These are phyloP conservation scores for Coemansia sp. DNA, from an alignment of 192 early-diverging fungal genomes.

Conservation along the genomic window DNA sequence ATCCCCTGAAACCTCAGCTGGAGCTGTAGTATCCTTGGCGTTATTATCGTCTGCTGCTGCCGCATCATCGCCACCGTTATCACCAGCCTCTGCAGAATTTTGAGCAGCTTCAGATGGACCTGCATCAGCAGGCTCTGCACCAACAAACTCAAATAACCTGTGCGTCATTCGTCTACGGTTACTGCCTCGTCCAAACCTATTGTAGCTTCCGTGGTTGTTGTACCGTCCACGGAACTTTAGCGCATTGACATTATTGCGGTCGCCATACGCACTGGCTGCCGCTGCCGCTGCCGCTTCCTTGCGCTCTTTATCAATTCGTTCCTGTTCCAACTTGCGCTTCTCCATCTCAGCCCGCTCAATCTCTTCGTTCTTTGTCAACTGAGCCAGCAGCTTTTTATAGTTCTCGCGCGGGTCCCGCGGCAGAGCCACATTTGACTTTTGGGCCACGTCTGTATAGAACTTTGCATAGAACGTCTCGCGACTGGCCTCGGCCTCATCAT, in stretches of 20 bases:
- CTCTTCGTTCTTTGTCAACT: slow-evolving; percentile 46
- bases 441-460: slow-evolving; percentile 31
- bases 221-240: slow-evolving; percentile 21
- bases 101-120: neutral
- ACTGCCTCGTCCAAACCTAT: slow-evolving; percentile 6
- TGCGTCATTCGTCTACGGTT: slow-evolving; percentile 19
- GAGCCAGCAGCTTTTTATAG: slow-evolving; percentile 39
- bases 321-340: slow-evolving; percentile 30
- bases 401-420: slow-evolving; percentile 46
- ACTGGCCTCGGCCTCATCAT: slow-evolving; percentile 32
- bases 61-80: neutral
- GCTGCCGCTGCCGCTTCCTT: slow-evolving; percentile 38
- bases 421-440: slow-evolving; percentile 26
- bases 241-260: slow-evolving; percentile 7
- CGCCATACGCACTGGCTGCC: slow-evolving; percentile 14
- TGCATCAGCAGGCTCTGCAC: slow-evolving; percentile 1
- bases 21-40: neutral
- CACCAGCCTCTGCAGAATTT: slow-evolving; percentile 1
- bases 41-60: neutral
- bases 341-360: slow-evolving; percentile 40
- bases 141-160: slow-evolving; percentile 50
- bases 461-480: slow-evolving; percentile 37
- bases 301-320: slow-evolving; percentile 44
- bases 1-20: neutral
- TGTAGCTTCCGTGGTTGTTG: slow-evolving; percentile 13